Conservation (phyloP, 2,329 filamentous ascomycete genomes). For the Escovopsis sp. region DNA sequence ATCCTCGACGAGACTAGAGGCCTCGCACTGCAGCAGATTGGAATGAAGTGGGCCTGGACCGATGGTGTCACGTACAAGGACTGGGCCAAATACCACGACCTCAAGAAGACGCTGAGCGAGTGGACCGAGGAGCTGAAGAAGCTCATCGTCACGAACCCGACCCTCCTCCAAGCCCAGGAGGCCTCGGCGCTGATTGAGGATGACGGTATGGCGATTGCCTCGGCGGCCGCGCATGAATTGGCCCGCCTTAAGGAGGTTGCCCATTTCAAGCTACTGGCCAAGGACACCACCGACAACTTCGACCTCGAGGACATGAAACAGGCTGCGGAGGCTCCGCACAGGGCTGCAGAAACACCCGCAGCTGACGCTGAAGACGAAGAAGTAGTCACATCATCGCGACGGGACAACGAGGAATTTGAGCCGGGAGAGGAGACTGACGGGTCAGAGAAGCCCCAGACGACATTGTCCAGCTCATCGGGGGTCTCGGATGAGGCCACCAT, state of each 20-base stretch:
- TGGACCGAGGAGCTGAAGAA: slow-evolving; percentile 75
- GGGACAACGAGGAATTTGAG: too few species aligned
- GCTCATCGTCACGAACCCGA: slow-evolving; percentile 59
- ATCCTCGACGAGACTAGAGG: slow-evolving; percentile 73
- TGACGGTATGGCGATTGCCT: slow-evolving; percentile 65
- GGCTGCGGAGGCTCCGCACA: slow-evolving; percentile 33
- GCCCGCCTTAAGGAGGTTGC: slow-evolving; percentile 69
- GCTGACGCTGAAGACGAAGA: slow-evolving; percentile 3
- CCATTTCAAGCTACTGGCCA: slow-evolving; percentile 64
- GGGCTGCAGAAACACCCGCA: slow-evolving; percentile 9
- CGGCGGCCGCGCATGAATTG: slow-evolving; percentile 67
- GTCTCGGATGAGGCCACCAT: too few species aligned
- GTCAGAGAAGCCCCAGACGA: background rate
- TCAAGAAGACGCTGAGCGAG: slow-evolving; percentile 68
- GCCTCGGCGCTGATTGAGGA: slow-evolving; percentile 58
- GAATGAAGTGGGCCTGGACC: slow-evolving; percentile 91
- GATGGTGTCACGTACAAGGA: slow-evolving; percentile 94
- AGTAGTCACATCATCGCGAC: background rate
- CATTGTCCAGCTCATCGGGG: too few species aligned
- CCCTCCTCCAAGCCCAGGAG: slow-evolving; percentile 51
- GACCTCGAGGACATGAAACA: slow-evolving; percentile 49
- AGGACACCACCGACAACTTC: slow-evolving; percentile 67
- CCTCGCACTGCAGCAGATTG: slow-evolving; percentile 77
- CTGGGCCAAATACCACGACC: slow-evolving; percentile 85
- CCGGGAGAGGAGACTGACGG: background rate